These are phyloP conservation scores for Heritiera fomes DNA, from an alignment of 345 rosid species.

Conservation along the genomic window DNA sequence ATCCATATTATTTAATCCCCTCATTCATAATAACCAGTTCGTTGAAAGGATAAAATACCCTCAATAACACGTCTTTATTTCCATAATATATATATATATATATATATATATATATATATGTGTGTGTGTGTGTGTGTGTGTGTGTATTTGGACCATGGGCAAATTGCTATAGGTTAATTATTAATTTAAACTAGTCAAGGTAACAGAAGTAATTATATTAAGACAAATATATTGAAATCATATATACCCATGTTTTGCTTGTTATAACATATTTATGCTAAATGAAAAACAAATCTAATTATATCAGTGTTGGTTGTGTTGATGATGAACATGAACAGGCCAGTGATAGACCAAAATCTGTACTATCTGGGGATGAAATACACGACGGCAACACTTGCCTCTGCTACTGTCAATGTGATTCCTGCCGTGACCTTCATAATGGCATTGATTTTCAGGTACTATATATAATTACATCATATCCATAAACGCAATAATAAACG, in stretches of 20 bases:
- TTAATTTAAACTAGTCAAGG: too few relatives aligned
- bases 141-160: too few relatives aligned
- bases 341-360: constrained; percentile 90
- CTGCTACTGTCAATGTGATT: constrained; percentile 66
- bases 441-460: constrained; percentile 81
- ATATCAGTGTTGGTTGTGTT: background rate
- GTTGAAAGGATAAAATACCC: too few relatives aligned
- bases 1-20: background rate
- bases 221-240: background rate
- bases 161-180: too few relatives aligned
- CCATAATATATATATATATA: too few relatives aligned
- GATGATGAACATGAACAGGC: constrained; percentile 51
- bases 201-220: background rate
- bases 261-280: background rate
- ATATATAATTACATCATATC: background rate
- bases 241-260: background rate
- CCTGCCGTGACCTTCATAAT: constrained; percentile 81
- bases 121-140: too few relatives aligned
- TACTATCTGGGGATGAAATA: constrained; percentile 86
- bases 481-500: constrained; percentile 1
- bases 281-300: background rate
- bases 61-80: too few relatives aligned
- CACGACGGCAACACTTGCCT: constrained; percentile 88
- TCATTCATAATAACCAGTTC: background rate
- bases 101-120: too few relatives aligned